Conservation (phyloP, 257 asterid species). For the Solanum phureja region DNA sequence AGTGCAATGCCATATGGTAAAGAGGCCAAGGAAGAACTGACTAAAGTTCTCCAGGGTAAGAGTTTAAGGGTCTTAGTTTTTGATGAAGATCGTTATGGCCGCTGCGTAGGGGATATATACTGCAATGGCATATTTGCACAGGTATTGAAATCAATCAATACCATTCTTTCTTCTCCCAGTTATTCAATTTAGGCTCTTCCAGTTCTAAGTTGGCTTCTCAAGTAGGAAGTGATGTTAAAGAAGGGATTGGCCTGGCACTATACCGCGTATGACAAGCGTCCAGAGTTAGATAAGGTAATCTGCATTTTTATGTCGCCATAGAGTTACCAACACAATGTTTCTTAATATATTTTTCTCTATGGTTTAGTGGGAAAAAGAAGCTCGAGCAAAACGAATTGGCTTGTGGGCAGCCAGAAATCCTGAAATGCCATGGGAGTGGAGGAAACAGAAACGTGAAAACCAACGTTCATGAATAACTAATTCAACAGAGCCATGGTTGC, state of each 20-base stretch:
- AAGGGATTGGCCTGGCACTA: slow-evolving; percentile 94
- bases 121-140: slow-evolving; percentile 88
- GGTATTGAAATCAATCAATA: slow-evolving; percentile 23
- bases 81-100: slow-evolving; percentile 77
- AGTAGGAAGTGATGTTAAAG: slow-evolving; percentile 83
- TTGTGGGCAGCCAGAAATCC: slow-evolving; percentile 75
- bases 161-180: background rate
- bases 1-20: slow-evolving; percentile 77
- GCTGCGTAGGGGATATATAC: slow-evolving; percentile 71
- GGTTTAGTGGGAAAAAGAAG: slow-evolving; percentile 80
- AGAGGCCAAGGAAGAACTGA: slow-evolving; percentile 68
- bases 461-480: slow-evolving; percentile 10
- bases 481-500: background rate
- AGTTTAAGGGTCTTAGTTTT: slow-evolving; percentile 53
- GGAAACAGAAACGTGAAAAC: slow-evolving; percentile 72
- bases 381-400: slow-evolving; percentile 68
- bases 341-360: background rate
- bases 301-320: background rate
- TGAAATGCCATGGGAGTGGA: slow-evolving; percentile 99
- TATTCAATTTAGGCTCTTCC: background rate
- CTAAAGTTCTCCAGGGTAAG: slow-evolving; percentile 55
- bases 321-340: background rate
- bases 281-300: slow-evolving; percentile 60
- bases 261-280: slow-evolving; percentile 70
- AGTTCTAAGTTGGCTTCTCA: background rate